Base-by-base conservation (phyloP, 345 rosid species). In the Eutrema heterophyllum region DNA sequence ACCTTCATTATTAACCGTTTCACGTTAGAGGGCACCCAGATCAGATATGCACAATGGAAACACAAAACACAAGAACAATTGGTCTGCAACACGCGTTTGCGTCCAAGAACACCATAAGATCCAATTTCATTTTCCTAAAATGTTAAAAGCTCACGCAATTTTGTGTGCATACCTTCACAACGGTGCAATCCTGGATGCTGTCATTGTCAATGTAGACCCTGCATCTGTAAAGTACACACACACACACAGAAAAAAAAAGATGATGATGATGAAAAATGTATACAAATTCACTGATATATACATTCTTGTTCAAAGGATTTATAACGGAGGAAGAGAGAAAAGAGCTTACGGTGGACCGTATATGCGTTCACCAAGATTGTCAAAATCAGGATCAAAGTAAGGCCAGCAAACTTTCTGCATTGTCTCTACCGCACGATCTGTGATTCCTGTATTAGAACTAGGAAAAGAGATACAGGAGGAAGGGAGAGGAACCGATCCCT, bases 341-440 rank as follows among this genome's bases (percentile, higher is more conserved):
- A 68, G 68, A 56, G 40, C 75, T 30, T 74, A 91, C 94, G 84
- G 81, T 3, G 97, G 94, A 5, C 94, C 90, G 1, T 82, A 80
- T 39, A 91, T 76, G 67, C 92, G 87, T 76, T 88, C 92, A 1
- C 79, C 78, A 63, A 91, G 86, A 57, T 55, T 84, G 9, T 88
- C 85, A n/a, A 85, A 91, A 44, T 91, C 94, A 8, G 97, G 97
- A 83, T 91, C 97, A 44, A 87, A 91, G 83, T 91, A 88, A 45
- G 97, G 95, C 92, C 81, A 83, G 16, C 86, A 78, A 68, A 88
- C 87, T 54, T 85, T 80, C 78, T 81, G 81, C 93, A 86, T 90
- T 15, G 30, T 72, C 30, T 67, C 3, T 46, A 54, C 27, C 44
- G 49, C n/a, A 46, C n/a, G 33, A 49, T 50, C 68, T 62, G 56